Base-by-base conservation (phyloP, 2,329 filamentous ascomycete genomes). In the Whalleya microplaca region DNA sequence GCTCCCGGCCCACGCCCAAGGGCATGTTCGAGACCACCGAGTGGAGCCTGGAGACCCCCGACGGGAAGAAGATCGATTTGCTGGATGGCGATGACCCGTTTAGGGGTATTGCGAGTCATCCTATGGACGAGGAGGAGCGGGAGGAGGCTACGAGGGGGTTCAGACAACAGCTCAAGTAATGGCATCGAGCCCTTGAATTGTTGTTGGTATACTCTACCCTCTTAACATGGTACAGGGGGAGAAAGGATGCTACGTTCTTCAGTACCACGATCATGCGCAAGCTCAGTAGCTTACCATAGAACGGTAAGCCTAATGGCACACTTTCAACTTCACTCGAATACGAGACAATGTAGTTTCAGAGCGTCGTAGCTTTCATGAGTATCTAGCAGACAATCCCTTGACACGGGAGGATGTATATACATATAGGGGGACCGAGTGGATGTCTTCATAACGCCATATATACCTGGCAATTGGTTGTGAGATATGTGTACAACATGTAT, bases 1-100 rank as follows among this genome's bases (percentile, higher is more conserved):
- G 91, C 78, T 80, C 84, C 71, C 83, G 95, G 70, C 86, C 83
- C 64, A 76, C 75, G 7, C 65, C 78, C 55, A 83, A 84, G 66
- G 80, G 79, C 40, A 75, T 84, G 79, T 98, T 96, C 74, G 87
- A 92, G 77, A 99, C 95, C 37, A 84, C 88, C 55, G 90, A 93
- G 79, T 99, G 94, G 93, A 95, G 88, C 70, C 77, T 99, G 66
- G 85, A 88, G 72, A 86, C 84, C 60, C 79, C 79, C 49, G 84
- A 88, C 63, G 82, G 83, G 41, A 64, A 63, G 43, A 79, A 75
- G 71, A 75, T 97, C 63, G 88, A 96, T 70, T 75, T 99, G 72
- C 80, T 97, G 61, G 86, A 90, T 65, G 85, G 82, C 3, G 81
- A 93, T 77, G 67, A 95, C 78, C 90, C 91, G 42, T 92, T 95